Evolutionary conservation across 257 asterid genomes (phyloP).

Genomic region (Plantago elongata): DNA sequence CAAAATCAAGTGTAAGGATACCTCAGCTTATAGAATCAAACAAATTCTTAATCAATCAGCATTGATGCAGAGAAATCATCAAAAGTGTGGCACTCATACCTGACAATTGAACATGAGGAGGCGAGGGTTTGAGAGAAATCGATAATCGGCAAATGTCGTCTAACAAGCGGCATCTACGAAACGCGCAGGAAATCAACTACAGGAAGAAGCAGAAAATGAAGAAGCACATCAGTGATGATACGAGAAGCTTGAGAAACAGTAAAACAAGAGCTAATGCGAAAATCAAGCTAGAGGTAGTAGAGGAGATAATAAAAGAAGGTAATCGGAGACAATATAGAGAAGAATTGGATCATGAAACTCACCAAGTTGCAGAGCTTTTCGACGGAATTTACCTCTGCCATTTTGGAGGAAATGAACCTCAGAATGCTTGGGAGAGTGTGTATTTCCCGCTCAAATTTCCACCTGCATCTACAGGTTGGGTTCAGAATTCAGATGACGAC

Average conservation of each 20-base stretch:
- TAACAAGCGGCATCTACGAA: constrained; percentile 68
- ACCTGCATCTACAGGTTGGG: too few species aligned
- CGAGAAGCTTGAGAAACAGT: background rate
- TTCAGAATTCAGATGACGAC: too few species aligned
- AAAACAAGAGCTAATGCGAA: background rate
- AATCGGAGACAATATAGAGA: too few species aligned
- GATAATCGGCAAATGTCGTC: constrained; percentile 76
- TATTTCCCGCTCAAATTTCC: background rate
- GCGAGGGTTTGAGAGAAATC: constrained; percentile 39
- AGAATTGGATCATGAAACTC: constrained; percentile 17
- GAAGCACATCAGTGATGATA: constrained; percentile 6
- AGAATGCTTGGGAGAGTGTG: too few species aligned
- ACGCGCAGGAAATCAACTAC: constrained; percentile 70
- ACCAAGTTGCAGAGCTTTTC: constrained; percentile 53
- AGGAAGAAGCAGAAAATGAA: constrained; percentile 3
- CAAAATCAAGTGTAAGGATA: background rate
- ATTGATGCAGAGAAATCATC: background rate
- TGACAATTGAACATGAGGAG: constrained; percentile 55
- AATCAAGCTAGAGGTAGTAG: background rate
- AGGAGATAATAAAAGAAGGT: too few species aligned
- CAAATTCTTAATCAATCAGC: background rate
- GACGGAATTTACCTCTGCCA: constrained; percentile 52
- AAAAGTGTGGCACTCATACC: constrained; percentile 28
- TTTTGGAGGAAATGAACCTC: constrained; percentile 4
- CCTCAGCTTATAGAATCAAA: background rate